Conservation (phyloP, 441 rosid species). For the Brassica hybrid region DNA sequence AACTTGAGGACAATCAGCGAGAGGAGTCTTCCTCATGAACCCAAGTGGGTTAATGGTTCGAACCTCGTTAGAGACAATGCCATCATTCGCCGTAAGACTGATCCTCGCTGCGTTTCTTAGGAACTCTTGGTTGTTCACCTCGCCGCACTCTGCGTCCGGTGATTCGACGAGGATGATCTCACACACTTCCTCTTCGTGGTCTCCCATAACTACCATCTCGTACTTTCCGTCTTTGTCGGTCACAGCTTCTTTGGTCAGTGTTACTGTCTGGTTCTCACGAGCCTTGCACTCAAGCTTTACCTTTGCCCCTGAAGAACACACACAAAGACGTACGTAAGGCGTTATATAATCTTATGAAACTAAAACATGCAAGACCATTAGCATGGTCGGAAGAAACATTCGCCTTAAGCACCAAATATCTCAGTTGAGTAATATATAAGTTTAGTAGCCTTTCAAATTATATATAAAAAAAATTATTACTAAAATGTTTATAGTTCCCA, state of each 20-base stretch:
- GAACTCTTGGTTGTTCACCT: slow-evolving; percentile 44
- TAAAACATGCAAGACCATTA: neutral
- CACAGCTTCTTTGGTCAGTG: slow-evolving; percentile 45
- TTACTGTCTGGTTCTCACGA: slow-evolving; percentile 46
- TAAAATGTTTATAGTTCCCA: too few species aligned
- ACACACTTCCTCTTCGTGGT: slow-evolving; percentile 63
- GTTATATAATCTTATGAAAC: neutral
- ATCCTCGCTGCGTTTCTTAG: slow-evolving; percentile 48
- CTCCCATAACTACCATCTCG: slow-evolving; percentile 53
- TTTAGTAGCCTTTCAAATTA: too few species aligned
- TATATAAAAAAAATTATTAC: too few species aligned
- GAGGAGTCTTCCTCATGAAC: slow-evolving; percentile 52
- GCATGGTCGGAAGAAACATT: neutral
- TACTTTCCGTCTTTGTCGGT: slow-evolving; percentile 52
- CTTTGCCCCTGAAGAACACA: slow-evolving; percentile 48
- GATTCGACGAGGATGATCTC: slow-evolving; percentile 50
- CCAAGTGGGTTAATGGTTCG: slow-evolving; percentile 63
- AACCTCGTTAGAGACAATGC: slow-evolving; percentile 45
- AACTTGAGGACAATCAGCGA: slow-evolving; percentile 48
- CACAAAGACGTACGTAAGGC: neutral
- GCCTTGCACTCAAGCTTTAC: slow-evolving; percentile 58
- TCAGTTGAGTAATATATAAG: too few species aligned
- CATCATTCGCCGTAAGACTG: slow-evolving; percentile 53
- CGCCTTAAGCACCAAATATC: neutral
- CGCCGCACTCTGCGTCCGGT: slow-evolving; percentile 49